phyloP scores from a whole-genome alignment of 345 rosid species.

The Dipteronia dyeriana region DNA sequence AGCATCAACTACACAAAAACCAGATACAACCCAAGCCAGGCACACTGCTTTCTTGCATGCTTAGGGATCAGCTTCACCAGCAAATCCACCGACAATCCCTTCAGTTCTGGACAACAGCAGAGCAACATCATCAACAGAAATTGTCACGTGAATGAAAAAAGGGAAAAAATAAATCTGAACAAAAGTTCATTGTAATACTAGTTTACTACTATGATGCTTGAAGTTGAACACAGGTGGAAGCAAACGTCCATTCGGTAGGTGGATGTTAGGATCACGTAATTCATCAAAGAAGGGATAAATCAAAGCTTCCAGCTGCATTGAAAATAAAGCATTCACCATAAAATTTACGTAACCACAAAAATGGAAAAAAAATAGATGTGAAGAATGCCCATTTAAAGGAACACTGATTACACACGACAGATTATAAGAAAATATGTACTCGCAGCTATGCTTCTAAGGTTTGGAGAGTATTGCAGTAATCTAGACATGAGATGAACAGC shows the following conservation, averaged over 20 bases:
- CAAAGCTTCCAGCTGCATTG: slow-evolving; percentile 76
- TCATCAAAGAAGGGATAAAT: slow-evolving; percentile 96
- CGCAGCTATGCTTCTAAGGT: slow-evolving; percentile 89
- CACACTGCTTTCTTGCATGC: slow-evolving; percentile 62
- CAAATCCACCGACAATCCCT: slow-evolving; percentile 60
- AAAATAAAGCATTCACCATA: background rate
- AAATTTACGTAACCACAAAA: background rate
- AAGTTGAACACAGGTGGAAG: slow-evolving; percentile 97
- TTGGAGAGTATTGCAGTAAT: slow-evolving; percentile 93
- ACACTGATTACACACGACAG: background rate
- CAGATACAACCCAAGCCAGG: slow-evolving; percentile 45
- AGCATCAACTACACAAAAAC: slow-evolving; percentile 23
- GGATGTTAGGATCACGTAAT: slow-evolving; percentile 75
- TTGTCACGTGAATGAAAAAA: background rate
- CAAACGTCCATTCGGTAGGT: slow-evolving; percentile 84
- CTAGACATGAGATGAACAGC: slow-evolving; percentile 98
- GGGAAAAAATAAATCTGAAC: background rate
- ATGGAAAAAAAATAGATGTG: too few relatives aligned
- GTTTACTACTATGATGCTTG: slow-evolving; percentile 59
- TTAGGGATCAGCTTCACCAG: slow-evolving; percentile 63
- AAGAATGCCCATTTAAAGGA: background rate
- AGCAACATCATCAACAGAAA: background rate
- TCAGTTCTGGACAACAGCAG: slow-evolving; percentile 57
- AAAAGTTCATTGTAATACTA: slow-evolving; percentile 22
- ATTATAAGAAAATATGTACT: slow-evolving; percentile 31